Evolutionary conservation across 2,329 filamentous ascomycete genomes (phyloP).

Genomic region (Alternaria infectoria): DNA sequence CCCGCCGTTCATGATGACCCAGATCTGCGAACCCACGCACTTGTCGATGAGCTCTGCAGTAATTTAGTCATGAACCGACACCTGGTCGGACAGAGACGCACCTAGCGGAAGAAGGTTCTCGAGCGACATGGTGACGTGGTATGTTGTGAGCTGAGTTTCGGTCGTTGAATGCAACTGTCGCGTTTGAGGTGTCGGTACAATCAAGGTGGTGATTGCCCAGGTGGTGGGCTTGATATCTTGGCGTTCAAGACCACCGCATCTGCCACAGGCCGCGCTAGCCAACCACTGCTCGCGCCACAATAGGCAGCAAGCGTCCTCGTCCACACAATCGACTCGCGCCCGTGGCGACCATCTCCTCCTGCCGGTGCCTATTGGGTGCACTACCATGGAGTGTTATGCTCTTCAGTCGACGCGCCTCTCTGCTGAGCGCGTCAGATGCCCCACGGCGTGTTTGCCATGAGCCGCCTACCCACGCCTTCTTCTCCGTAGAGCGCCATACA

Average conservation of each 20-base stretch:
- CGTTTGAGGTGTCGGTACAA: constrained; percentile 7
- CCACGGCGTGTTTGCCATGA: constrained; percentile 23
- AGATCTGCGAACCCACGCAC: constrained; percentile 95
- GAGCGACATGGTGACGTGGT: constrained; percentile 28
- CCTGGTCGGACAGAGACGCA: constrained; percentile 5
- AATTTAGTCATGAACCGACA: constrained; percentile 26
- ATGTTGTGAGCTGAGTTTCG: not conserved
- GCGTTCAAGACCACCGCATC: constrained; percentile 12
- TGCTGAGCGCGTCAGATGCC: constrained; percentile 30
- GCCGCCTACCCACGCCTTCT: constrained; percentile 12
- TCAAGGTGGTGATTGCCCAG: constrained; percentile 17
- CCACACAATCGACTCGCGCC: constrained; percentile 1
- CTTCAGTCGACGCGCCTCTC: constrained; percentile 35
- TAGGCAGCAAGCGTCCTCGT: constrained; percentile 25
- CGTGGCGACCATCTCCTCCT: not conserved
- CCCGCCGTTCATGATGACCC: constrained; percentile 99
- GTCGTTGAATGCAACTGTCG: not conserved
- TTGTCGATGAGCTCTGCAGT: constrained; percentile 94
- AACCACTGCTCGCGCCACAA: constrained; percentile 10
- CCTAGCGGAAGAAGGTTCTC: constrained; percentile 44
- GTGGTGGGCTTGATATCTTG: constrained; percentile 23
- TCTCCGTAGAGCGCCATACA: not conserved
- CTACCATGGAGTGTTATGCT: constrained; percentile 47
- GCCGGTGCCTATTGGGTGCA: constrained; percentile 40
- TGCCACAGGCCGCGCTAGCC: constrained; percentile 24